Evolutionary conservation across 805 yeast genomes (phyloP).

Genomic region (Blastobotrys chiropterorum): DNA sequence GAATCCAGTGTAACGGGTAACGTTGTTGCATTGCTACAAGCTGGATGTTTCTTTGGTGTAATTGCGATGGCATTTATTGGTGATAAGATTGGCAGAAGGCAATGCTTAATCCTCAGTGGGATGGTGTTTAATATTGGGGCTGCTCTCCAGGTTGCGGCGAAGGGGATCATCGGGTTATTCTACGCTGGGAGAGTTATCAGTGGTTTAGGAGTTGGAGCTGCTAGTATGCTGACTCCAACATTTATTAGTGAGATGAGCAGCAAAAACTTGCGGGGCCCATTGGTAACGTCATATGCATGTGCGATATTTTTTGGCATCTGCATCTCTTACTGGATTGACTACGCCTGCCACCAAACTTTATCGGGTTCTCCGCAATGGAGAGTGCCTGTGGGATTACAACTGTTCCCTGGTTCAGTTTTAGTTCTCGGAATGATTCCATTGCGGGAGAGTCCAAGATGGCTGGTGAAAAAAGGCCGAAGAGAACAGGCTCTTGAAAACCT

Average conservation of each 20-base stretch:
- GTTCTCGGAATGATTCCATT: slow-evolving; percentile 62
- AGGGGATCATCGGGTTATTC: slow-evolving; percentile 35
- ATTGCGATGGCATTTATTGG: slow-evolving; percentile 47
- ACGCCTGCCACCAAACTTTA: slow-evolving; percentile 18
- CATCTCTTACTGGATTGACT: slow-evolving; percentile 49
- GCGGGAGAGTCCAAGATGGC: slow-evolving; percentile 79
- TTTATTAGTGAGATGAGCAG: slow-evolving; percentile 43
- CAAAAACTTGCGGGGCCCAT: slow-evolving; percentile 43
- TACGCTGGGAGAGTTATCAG: slow-evolving; percentile 48
- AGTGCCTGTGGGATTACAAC: slow-evolving; percentile 68
- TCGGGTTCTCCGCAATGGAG: slow-evolving; percentile 31
- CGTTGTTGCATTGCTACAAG: slow-evolving; percentile 66
- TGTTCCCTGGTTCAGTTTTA: slow-evolving; percentile 80
- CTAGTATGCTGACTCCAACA: slow-evolving; percentile 46
- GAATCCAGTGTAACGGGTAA: slow-evolving; percentile 57
- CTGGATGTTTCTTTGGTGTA: slow-evolving; percentile 72
- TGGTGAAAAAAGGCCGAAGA: slow-evolving; percentile 57
- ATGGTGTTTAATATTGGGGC: slow-evolving; percentile 35
- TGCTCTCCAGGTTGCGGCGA: slow-evolving; percentile 35
- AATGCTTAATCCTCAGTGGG: slow-evolving; percentile 56
- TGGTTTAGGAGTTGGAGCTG: slow-evolving; percentile 50
- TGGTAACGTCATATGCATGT: slow-evolving; percentile 56
- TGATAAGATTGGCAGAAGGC: slow-evolving; percentile 67
- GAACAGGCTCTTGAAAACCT: slow-evolving; percentile 61
- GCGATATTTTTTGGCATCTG: slow-evolving; percentile 56